Percentiles rank a stretch among this genome's conserved stretches.
Conservation (phyloP, 805 yeast species). For the Candida michaelii region DNA sequence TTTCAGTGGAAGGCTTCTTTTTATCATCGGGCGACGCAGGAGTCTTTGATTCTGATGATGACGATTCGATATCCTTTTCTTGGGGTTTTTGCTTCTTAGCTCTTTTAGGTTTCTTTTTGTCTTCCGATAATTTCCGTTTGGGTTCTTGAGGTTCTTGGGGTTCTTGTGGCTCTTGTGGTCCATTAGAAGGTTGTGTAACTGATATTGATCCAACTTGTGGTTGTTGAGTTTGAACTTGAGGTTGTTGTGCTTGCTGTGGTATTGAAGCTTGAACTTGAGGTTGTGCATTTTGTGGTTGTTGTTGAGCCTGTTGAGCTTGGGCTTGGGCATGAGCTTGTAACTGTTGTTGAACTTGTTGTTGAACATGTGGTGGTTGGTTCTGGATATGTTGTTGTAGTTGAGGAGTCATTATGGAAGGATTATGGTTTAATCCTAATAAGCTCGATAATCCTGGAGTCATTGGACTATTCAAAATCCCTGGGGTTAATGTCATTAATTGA, state of each 20-base stretch:
- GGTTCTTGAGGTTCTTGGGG: slow-evolving; percentile 4
- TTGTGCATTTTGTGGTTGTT: slow-evolving; percentile 17
- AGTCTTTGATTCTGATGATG: slow-evolving; percentile 4
- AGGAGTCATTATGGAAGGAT: slow-evolving; percentile 12
- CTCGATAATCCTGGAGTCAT: slow-evolving; percentile 50
- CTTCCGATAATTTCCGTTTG: slow-evolving; percentile 4
- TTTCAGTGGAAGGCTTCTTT: slow-evolving; percentile 21
- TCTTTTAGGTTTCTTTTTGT: slow-evolving; percentile 11
- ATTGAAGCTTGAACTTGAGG: slow-evolving; percentile 11
- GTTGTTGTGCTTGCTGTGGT: no score
- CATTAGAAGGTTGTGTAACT: not conserved
- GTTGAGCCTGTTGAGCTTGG: slow-evolving; percentile 9
- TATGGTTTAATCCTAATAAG: slow-evolving; percentile 31
- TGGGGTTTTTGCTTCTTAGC: slow-evolving; percentile 11
- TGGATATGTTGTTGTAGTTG: slow-evolving; percentile 8
- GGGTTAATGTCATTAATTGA: slow-evolving; percentile 36
- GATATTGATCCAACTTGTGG: not conserved
- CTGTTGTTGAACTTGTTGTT: slow-evolving; percentile 10
- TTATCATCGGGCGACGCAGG: slow-evolving; percentile 6
- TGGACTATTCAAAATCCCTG: slow-evolving; percentile 41
- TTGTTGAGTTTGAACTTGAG: slow-evolving; percentile 2
- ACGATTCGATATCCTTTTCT: slow-evolving; percentile 10
- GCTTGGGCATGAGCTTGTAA: slow-evolving; percentile 9
- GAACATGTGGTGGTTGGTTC: slow-evolving; percentile 12
- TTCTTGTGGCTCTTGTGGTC: no score